phyloP scores from a whole-genome alignment of 305 asterid genomes.

The Fraxinus velutina region DNA sequence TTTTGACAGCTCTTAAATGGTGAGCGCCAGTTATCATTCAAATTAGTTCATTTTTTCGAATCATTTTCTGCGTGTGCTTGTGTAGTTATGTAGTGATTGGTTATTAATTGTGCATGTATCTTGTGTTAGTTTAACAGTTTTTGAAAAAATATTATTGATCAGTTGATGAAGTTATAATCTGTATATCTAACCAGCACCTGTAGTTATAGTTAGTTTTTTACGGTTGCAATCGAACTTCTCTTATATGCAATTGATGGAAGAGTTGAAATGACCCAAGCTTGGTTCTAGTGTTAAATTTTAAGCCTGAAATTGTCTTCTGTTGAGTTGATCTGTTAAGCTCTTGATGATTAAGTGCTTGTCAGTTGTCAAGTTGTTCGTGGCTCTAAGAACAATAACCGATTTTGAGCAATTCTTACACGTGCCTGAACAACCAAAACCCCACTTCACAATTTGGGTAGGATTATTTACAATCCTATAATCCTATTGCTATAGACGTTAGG shows the following conservation, averaged over 20 bases:
- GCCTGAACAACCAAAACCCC: not conserved
- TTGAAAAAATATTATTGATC: not conserved
- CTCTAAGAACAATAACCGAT: not conserved
- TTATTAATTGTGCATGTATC: not conserved
- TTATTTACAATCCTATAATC: not conserved
- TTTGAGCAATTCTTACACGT: not conserved
- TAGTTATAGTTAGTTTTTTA: not conserved
- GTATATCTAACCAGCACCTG: not conserved
- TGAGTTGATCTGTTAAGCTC: not conserved
- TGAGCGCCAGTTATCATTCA: conserved; percentile 21
- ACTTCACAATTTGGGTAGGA: not conserved
- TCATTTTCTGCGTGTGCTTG: not conserved
- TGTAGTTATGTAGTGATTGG: not conserved
- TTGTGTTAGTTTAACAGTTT: not conserved
- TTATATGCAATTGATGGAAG: not conserved
- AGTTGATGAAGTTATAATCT: not conserved
- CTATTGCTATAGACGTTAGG: not conserved
- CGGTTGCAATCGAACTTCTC: not conserved
- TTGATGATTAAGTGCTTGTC: not conserved
- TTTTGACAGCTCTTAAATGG: conserved; percentile 68
- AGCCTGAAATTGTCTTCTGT: not conserved
- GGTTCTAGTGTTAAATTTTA: not conserved
- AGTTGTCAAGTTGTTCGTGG: not conserved
- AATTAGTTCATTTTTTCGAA: not conserved
- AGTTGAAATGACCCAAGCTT: not conserved